phyloP scores from a whole-genome alignment of 805 yeast genomes.

The Tetrapisispora taiwanensis region DNA sequence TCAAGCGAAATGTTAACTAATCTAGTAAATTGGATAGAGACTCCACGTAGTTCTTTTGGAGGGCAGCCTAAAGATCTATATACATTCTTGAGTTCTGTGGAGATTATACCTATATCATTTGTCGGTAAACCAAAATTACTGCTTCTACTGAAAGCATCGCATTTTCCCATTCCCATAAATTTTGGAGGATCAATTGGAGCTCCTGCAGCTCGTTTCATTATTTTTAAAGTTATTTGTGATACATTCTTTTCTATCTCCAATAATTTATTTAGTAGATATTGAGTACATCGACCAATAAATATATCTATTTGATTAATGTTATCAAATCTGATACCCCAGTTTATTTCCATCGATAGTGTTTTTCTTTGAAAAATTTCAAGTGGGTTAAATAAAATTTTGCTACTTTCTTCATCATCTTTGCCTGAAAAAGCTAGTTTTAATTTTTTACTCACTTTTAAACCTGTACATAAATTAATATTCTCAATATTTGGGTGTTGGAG shows the following conservation, averaged over 20 bases:
- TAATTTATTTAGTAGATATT: constrained; percentile 51
- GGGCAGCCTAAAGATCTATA: constrained; percentile 49
- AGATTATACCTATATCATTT: constrained; percentile 48
- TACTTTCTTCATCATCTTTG: constrained; percentile 45
- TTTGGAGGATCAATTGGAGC: constrained; percentile 75
- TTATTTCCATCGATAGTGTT: constrained; percentile 77
- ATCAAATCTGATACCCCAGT: constrained; percentile 80
- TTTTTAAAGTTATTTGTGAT: constrained; percentile 48
- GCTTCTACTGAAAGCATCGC: constrained; percentile 54
- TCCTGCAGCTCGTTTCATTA: constrained; percentile 50
- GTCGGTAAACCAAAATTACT: constrained; percentile 53
- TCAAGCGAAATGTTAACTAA: constrained; percentile 33
- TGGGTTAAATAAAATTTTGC: constrained; percentile 42
- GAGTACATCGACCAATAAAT: constrained; percentile 48
- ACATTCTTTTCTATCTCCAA: constrained; percentile 39
- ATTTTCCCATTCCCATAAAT: constrained; percentile 73
- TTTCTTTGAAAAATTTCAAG: constrained; percentile 46
- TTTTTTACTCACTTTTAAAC: constrained; percentile 60
- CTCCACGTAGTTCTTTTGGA: constrained; percentile 64
- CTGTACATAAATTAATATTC: constrained; percentile 41
- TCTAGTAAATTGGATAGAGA: constrained; percentile 59
- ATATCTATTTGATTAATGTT: constrained; percentile 48
- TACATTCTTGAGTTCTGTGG: constrained; percentile 48
- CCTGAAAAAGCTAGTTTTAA: constrained; percentile 56
- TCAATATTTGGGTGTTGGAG: constrained; percentile 26